Conservation (phyloP, 1,284 basidiomycete genomes). For the Stereum hirsutum region DNA sequence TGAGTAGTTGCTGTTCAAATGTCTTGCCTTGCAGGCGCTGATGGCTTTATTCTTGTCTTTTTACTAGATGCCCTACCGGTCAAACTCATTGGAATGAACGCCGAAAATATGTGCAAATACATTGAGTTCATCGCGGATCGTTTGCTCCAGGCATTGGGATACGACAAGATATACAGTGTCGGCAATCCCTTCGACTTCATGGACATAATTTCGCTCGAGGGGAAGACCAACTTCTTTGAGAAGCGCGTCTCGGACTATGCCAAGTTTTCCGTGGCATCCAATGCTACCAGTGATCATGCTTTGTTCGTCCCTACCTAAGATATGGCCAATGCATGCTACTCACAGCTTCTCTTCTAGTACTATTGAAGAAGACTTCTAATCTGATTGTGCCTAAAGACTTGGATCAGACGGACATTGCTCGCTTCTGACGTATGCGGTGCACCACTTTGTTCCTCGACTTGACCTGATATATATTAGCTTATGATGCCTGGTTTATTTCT, state of each 20-base stretch:
- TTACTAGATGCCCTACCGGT: conserved; percentile 60
- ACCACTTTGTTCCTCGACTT: too few relatives aligned
- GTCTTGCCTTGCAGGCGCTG: not conserved
- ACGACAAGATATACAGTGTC: conserved; percentile 56
- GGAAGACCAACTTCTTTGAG: conserved; percentile 47
- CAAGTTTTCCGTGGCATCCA: conserved; percentile 49
- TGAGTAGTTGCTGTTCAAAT: conserved; percentile 15
- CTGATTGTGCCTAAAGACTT: too few relatives aligned
- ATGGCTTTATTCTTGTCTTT: not conserved
- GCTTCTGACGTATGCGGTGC: too few relatives aligned
- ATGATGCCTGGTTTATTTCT: too few relatives aligned
- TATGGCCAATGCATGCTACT: too few relatives aligned
- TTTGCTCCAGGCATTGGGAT: conserved; percentile 64
- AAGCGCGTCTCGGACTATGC: conserved; percentile 67
- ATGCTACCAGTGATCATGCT: conserved; percentile 16
- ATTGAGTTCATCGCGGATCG: conserved; percentile 97
- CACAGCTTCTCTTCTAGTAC: too few relatives aligned
- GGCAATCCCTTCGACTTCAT: conserved; percentile 61
- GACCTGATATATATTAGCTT: too few relatives aligned
- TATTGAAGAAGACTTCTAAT: too few relatives aligned
- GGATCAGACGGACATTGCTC: too few relatives aligned
- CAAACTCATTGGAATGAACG: conserved; percentile 78
- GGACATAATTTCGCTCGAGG: conserved; percentile 68
- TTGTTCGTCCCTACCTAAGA: too few relatives aligned
- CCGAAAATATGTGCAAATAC: conserved; percentile 85